Conservation (phyloP, 768 basidiomycete species). For the Russula griseocarnosa region DNA sequence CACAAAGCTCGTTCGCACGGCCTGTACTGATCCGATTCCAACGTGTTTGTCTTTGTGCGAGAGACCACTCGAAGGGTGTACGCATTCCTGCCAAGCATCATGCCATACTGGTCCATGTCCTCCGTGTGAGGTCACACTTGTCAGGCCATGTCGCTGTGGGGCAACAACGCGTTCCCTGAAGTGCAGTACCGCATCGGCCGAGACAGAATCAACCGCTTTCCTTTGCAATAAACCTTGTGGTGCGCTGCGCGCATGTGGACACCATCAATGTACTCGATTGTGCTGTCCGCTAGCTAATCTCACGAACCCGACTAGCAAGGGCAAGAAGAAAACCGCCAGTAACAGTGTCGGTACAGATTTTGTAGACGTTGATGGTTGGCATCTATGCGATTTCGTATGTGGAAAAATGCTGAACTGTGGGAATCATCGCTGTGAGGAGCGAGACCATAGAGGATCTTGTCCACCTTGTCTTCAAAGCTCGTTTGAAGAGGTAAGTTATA, state of each 20-base stretch:
- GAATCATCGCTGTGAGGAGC: constrained; percentile 70
- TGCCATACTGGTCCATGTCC: constrained; percentile 84
- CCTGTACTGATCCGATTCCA: constrained; percentile 75
- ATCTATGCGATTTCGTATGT: constrained; percentile 81
- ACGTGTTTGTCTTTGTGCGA: constrained; percentile 70
- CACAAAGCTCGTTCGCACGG: constrained; percentile 38
- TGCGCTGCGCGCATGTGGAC: constrained; percentile 76
- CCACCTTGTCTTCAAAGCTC: constrained; percentile 80
- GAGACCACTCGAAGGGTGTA: constrained; percentile 60
- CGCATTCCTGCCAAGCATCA: constrained; percentile 60
- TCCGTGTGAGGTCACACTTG: constrained; percentile 66
- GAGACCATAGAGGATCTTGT: constrained; percentile 82
- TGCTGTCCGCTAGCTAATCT: constrained; percentile 87
- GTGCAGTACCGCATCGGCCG: constrained; percentile 49
- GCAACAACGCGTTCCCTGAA: constrained; percentile 50
- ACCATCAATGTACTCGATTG: constrained; percentile 76
- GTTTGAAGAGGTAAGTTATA: constrained; percentile 89
- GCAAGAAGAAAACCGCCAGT: constrained; percentile 50
- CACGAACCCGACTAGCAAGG: constrained; percentile 47
- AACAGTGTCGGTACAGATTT: constrained; percentile 39
- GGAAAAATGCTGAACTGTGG: constrained; percentile 70
- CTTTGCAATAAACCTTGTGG: constrained; percentile 77
- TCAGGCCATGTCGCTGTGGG: constrained; percentile 85
- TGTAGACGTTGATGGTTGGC: constrained; percentile 63
- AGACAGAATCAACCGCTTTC: constrained; percentile 46